Percentiles rank a stretch among this genome's conserved stretches.
Evolutionary conservation across 768 basidiomycete species (phyloP).

Genomic region (Lyophyllum shimeji): DNA sequence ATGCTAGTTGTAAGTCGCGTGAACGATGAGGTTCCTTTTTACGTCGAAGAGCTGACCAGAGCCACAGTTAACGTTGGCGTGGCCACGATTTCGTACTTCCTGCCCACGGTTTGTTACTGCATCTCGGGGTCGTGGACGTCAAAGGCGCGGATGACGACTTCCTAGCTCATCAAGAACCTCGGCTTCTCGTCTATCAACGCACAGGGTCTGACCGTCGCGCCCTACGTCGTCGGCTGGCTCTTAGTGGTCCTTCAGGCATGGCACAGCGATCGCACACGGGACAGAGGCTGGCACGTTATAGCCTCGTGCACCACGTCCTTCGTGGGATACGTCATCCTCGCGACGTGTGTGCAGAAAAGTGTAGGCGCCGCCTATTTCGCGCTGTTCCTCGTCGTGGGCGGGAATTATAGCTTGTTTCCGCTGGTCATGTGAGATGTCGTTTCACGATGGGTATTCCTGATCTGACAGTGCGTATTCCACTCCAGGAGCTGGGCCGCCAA

Average conservation of each 20-base stretch:
- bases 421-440: constrained; percentile 44
- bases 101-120: constrained; percentile 43
- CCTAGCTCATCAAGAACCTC: constrained; percentile 51
- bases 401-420: constrained; percentile 55
- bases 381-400: constrained; percentile 54
- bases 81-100: constrained; percentile 55
- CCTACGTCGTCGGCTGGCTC: constrained; percentile 56
- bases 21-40: too few species aligned
- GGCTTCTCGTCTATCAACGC: constrained; percentile 58
- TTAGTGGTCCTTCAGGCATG: constrained; percentile 53
- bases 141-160: not conserved
- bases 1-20: constrained; percentile 45
- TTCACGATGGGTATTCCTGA: not conserved
- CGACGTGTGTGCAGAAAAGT: constrained; percentile 43
- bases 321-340: constrained; percentile 51
- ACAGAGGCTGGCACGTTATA: constrained; percentile 60
- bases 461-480: not conserved
- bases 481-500: constrained; percentile 61
- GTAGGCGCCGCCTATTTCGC: constrained; percentile 58
- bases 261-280: constrained; percentile 54
- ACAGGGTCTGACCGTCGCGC: constrained; percentile 58
- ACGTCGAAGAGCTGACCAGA: not conserved
- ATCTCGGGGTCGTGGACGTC: not conserved
- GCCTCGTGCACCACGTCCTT: constrained; percentile 40
- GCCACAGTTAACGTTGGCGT: constrained; percentile 54